Conservation (phyloP, 257 asterid species). For the Solanum sitiens region DNA sequence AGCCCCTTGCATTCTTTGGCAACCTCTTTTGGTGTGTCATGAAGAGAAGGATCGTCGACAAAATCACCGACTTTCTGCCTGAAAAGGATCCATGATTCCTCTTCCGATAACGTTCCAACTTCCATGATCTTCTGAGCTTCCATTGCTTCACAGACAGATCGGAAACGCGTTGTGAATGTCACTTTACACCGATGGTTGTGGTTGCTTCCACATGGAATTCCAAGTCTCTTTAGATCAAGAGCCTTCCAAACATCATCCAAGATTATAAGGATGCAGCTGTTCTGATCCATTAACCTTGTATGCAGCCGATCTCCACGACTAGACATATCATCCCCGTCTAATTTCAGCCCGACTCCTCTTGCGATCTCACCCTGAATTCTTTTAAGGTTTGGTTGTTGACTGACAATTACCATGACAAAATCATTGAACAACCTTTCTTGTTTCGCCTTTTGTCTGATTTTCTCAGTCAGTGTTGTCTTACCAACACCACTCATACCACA, state of each 20-base stretch:
- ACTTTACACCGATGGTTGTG: not conserved
- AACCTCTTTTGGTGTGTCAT: not conserved
- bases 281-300: not conserved
- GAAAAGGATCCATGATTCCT: conserved; percentile 3
- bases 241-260: conserved; percentile 3
- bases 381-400: not conserved
- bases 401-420: not conserved
- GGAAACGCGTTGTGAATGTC: not conserved
- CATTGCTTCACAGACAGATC: not conserved
- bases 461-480: not conserved
- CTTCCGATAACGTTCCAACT: not conserved
- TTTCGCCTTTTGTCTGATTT: not conserved
- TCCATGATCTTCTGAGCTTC: not conserved
- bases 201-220: not conserved
- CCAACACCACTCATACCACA: not conserved
- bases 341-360: not conserved
- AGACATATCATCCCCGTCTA: not conserved
- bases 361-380: conserved; percentile 3
- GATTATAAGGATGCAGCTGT: not conserved
- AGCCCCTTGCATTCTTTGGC: not conserved
- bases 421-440: not conserved
- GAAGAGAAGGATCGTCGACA: too few species aligned
- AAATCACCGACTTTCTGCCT: not conserved
- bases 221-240: not conserved
- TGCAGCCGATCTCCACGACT: not conserved